phyloP scores from a whole-genome alignment of 805 yeast genomes.

The Saccharomycopsis schoenii region DNA sequence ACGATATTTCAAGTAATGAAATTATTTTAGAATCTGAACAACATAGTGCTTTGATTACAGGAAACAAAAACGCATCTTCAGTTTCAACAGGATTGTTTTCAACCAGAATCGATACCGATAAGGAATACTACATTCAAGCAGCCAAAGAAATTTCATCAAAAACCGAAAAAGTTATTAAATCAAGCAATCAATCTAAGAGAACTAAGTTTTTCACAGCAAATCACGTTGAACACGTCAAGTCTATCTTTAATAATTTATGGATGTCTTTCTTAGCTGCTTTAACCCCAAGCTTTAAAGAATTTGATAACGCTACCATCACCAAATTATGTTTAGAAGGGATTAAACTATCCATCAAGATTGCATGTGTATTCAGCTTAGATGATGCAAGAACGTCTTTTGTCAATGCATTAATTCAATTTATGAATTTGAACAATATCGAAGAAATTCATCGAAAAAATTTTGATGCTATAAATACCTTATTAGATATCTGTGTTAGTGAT shows the following conservation, averaged over 20 bases:
- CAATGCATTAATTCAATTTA: constrained; percentile 81
- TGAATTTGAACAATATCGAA: constrained; percentile 67
- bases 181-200: constrained; percentile 26
- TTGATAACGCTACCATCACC: constrained; percentile 64
- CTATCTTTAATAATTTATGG: constrained; percentile 92
- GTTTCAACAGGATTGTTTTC: constrained; percentile 43
- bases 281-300: constrained; percentile 87
- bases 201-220: constrained; percentile 53
- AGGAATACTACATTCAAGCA: constrained; percentile 86
- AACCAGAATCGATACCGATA: constrained; percentile 51
- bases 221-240: constrained; percentile 80
- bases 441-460: constrained; percentile 75
- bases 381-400: constrained; percentile 84
- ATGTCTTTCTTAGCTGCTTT: constrained; percentile 93
- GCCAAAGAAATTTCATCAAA: constrained; percentile 85
- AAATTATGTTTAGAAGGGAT: constrained; percentile 76
- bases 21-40: constrained; percentile 90
- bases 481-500: constrained; percentile 69
- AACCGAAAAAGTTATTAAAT: constrained; percentile 74
- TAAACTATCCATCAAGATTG: constrained; percentile 67
- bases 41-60: constrained; percentile 77
- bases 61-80: constrained; percentile 35
- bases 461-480: constrained; percentile 62
- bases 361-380: constrained; percentile 74
- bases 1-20: constrained; percentile 75